A percentile compares a stretch with the other conserved stretches of the same genome.
Evolutionary conservation across 192 early-diverging fungal genomes (phyloP).

Genomic region (Coemansia sp.): DNA sequence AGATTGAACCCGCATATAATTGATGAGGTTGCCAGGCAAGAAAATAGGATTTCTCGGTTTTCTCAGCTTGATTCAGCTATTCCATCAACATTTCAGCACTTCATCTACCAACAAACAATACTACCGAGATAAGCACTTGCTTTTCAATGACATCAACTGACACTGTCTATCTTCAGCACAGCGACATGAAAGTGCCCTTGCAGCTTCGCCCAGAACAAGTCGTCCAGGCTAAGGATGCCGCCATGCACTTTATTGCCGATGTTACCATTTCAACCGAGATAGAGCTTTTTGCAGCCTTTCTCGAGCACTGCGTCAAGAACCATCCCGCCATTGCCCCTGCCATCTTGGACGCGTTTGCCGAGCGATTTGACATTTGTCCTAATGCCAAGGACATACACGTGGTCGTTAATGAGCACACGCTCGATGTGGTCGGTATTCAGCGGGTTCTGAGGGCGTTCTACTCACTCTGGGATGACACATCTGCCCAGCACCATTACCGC

Average conservation of each 20-base stretch:
- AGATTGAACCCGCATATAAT: too few relatives aligned
- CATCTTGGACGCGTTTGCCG: conserved; percentile 16
- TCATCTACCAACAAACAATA: too few relatives aligned
- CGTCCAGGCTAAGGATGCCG: background rate
- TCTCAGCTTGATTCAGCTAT: too few relatives aligned
- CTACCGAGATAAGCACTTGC: background rate
- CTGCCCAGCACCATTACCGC: conserved; percentile 3
- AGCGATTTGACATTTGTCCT: conserved; percentile 1
- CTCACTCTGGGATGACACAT: background rate
- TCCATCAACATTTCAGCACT: too few relatives aligned
- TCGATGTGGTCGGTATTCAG: conserved; percentile 5
- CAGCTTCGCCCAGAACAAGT: background rate
- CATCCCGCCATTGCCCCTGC: conserved; percentile 1
- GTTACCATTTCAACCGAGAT: conserved; percentile 4
- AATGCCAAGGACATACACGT: conserved; percentile 18
- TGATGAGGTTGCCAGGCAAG: too few relatives aligned
- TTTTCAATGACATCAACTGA: background rate
- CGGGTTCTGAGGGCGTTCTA: conserved; percentile 31
- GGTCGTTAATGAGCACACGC: conserved; percentile 7
- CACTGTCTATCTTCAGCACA: background rate
- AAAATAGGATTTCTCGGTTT: too few relatives aligned
- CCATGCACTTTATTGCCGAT: background rate
- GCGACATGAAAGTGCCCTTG: background rate
- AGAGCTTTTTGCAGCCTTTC: conserved; percentile 22
- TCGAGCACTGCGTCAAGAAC: conserved; percentile 11